Conservation (phyloP, 352 stramenopile species). For the Aphanomyces invadans region DNA sequence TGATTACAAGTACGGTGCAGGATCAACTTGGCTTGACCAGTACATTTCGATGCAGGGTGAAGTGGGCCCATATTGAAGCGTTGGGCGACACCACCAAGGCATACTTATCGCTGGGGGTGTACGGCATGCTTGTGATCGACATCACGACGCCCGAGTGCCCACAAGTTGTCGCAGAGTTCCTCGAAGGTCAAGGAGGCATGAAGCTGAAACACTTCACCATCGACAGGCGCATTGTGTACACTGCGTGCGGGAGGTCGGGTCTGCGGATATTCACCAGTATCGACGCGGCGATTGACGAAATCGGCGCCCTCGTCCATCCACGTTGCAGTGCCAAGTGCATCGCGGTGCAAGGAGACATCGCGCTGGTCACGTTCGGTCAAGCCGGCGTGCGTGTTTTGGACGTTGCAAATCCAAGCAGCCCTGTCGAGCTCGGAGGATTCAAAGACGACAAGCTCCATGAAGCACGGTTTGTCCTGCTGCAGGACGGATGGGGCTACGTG, state of each 20-base stretch:
- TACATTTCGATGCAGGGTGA: constrained; percentile 14
- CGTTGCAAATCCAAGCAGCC: constrained; percentile 21
- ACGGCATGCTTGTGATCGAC: constrained; percentile 19
- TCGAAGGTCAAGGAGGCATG: constrained; percentile 23
- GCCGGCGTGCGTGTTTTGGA: constrained; percentile 16
- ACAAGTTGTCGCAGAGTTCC: constrained; percentile 8
- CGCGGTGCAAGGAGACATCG: constrained; percentile 23
- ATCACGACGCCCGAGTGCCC: constrained; percentile 11
- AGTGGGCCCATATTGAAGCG: constrained; percentile 16
- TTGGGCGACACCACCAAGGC: constrained; percentile 14
- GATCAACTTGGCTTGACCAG: not conserved
- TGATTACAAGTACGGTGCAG: not conserved
- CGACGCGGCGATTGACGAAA: constrained; percentile 22
- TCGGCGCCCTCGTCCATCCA: constrained; percentile 20
- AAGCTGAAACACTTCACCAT: constrained; percentile 23
- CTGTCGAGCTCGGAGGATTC: constrained; percentile 22
- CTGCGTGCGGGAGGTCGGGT: constrained; percentile 19
- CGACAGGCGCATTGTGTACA: constrained; percentile 20
- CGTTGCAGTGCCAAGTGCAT: constrained; percentile 17
- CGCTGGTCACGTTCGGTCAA: constrained; percentile 22
- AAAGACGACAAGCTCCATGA: constrained; percentile 19
- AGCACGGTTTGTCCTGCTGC: constrained; percentile 18
- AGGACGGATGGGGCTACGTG: constrained; percentile 21
- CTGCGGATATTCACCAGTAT: constrained; percentile 26
- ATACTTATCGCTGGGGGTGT: constrained; percentile 15